Conservation (phyloP, 2,329 filamentous ascomycete species). For the Dryadomyces sulphureus region DNA sequence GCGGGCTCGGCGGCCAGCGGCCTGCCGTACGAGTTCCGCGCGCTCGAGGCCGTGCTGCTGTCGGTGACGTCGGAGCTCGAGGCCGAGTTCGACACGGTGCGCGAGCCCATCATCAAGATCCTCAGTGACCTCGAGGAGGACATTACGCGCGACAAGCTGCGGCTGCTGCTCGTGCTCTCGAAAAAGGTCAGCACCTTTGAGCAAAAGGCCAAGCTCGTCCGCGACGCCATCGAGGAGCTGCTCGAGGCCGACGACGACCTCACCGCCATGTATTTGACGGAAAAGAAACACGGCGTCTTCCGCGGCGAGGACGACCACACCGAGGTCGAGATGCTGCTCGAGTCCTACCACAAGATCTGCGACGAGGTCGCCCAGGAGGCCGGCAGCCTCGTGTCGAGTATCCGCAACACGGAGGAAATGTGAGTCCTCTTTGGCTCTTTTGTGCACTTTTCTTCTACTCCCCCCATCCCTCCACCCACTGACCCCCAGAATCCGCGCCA, state of each 20-base stretch:
- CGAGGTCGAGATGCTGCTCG: conserved; percentile 90
- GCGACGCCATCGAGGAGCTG: conserved; percentile 88
- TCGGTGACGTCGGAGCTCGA: conserved; percentile 86
- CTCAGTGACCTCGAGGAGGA: conserved; percentile 88
- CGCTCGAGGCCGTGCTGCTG: conserved; percentile 86
- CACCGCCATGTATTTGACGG: conserved; percentile 86
- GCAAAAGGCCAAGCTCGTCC: conserved; percentile 85
- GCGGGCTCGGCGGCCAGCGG: conserved; percentile 23
- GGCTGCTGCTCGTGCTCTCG: conserved; percentile 80
- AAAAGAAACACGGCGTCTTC: conserved; percentile 61
- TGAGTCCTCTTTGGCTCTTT: conserved; percentile 30
- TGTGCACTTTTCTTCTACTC: background rate
- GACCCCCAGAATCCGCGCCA: conserved; percentile 65
- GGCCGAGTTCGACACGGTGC: conserved; percentile 84
- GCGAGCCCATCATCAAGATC: conserved; percentile 81
- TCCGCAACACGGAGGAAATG: conserved; percentile 98
- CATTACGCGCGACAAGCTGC: conserved; percentile 86
- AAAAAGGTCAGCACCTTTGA: conserved; percentile 96
- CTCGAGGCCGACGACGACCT: conserved; percentile 94
- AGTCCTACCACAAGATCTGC: conserved; percentile 94
- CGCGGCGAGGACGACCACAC: conserved; percentile 78
- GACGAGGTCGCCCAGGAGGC: conserved; percentile 97
- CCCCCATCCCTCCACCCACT: background rate
- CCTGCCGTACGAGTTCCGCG: conserved; percentile 89
- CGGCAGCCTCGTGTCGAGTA: conserved; percentile 82